phyloP scores from a whole-genome alignment of 345 rosid genomes.

The Sisymbrium altissimum region DNA sequence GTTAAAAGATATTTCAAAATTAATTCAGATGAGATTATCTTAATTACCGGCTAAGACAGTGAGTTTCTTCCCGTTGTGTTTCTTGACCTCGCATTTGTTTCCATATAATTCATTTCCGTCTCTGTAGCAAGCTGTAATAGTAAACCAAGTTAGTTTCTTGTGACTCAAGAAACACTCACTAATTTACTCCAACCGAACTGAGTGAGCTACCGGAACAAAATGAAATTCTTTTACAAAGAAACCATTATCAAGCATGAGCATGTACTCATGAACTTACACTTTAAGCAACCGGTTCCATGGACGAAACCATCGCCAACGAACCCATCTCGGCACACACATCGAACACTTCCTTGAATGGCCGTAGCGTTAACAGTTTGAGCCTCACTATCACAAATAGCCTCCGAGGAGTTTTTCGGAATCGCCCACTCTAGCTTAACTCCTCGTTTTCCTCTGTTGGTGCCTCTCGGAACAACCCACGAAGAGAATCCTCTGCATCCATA shows the following conservation, averaged over 20 bases:
- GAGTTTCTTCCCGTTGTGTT: slow-evolving; percentile 40
- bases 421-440: slow-evolving; percentile 92
- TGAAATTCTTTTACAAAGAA: no score
- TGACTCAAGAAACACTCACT: not conserved
- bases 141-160: not conserved
- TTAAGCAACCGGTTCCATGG: slow-evolving; percentile 62
- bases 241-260: no score
- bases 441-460: slow-evolving; percentile 50
- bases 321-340: slow-evolving; percentile 72
- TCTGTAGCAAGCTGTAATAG: slow-evolving; percentile 54
- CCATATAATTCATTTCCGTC: slow-evolving; percentile 54
- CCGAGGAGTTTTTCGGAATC: slow-evolving; percentile 51
- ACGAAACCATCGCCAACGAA: slow-evolving; percentile 71
- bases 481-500: slow-evolving; percentile 84
- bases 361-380: slow-evolving; percentile 62
- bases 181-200: not conserved
- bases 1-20: no score
- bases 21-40: not conserved
- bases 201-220: no score
- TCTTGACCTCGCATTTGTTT: slow-evolving; percentile 40
- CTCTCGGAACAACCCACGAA: slow-evolving; percentile 65
- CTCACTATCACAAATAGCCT: slow-evolving; percentile 41
- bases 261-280: slow-evolving; percentile 49
- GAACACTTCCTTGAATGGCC: slow-evolving; percentile 47
- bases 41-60: slow-evolving; percentile 58